A percentile compares a stretch with the other conserved stretches of the same genome.
Conservation (phyloP, 2,329 filamentous ascomycete species). For the Elsinoe batatas region DNA sequence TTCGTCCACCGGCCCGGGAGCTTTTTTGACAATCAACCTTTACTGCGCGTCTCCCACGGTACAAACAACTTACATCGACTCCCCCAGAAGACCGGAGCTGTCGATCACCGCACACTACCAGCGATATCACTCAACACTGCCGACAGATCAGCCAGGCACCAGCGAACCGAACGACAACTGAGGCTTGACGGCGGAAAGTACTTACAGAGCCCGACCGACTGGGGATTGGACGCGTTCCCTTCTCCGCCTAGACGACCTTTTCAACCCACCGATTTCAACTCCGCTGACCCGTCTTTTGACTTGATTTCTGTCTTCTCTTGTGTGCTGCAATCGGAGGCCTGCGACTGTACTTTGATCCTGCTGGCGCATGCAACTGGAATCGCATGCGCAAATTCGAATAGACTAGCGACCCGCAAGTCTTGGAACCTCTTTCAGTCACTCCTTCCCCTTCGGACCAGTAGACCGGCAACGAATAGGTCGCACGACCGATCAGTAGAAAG, state of each 20-base stretch:
- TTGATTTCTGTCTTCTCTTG: background rate
- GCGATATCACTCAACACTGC: background rate
- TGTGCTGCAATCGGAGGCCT: no score
- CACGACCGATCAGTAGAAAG: background rate
- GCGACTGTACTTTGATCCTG: background rate
- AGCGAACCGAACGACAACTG: background rate
- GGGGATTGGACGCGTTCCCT: constrained; percentile 6
- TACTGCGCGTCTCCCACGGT: constrained; percentile 8
- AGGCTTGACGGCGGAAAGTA: background rate
- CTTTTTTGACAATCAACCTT: constrained; percentile 12
- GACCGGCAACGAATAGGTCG: background rate
- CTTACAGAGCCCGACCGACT: constrained; percentile 4
- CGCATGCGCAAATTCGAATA: background rate
- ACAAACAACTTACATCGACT: background rate
- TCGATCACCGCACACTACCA: constrained; percentile 4
- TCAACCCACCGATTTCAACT: constrained; percentile 4
- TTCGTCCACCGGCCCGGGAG: constrained; percentile 12
- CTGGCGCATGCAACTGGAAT: constrained; percentile 3
- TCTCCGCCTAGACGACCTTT: constrained; percentile 1
- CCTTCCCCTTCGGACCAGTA: background rate
- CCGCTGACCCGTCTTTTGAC: background rate
- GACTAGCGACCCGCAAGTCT: background rate
- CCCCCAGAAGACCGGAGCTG: constrained; percentile 1
- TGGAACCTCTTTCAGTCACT: background rate
- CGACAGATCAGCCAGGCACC: constrained; percentile 9